Conservation (phyloP, 2,329 filamentous ascomycete genomes). For the Cryphonectria radicalis region DNA sequence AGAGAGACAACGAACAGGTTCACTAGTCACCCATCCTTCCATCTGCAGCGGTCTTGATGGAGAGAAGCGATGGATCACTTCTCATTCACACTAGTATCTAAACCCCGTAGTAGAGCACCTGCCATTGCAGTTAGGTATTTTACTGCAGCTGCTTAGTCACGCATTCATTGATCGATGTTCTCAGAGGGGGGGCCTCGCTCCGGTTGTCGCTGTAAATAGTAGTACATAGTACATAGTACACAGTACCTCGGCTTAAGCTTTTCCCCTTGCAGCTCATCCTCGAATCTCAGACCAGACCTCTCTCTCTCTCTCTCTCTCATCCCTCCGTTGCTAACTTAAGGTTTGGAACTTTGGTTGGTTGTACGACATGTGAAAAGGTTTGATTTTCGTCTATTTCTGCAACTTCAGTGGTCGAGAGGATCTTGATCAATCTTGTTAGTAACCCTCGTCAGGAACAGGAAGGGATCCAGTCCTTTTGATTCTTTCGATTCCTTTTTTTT, state of each 20-base stretch:
- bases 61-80: not conserved
- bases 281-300: not conserved
- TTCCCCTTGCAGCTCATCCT: not conserved
- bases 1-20: no score
- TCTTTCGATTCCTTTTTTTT: no score
- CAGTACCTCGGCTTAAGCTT: conserved; percentile 1
- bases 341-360: not conserved
- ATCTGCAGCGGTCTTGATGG: no score
- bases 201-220: not conserved
- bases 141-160: not conserved
- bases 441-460: not conserved
- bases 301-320: no score
- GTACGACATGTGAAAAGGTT: not conserved
- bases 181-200: not conserved
- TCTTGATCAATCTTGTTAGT: not conserved
- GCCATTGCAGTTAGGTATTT: no score
- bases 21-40: no score
- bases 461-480: not conserved
- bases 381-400: not conserved
- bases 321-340: not conserved
- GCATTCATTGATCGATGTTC: not conserved
- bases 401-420: not conserved
- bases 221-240: no score
- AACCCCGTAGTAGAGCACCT: no score
- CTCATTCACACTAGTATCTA: not conserved